Evolutionary conservation across 2,329 filamentous ascomycete genomes (phyloP), one percentile per base, ranked within the genome.

Genomic region (Chrysoporthe deuterocubensis): DNA sequence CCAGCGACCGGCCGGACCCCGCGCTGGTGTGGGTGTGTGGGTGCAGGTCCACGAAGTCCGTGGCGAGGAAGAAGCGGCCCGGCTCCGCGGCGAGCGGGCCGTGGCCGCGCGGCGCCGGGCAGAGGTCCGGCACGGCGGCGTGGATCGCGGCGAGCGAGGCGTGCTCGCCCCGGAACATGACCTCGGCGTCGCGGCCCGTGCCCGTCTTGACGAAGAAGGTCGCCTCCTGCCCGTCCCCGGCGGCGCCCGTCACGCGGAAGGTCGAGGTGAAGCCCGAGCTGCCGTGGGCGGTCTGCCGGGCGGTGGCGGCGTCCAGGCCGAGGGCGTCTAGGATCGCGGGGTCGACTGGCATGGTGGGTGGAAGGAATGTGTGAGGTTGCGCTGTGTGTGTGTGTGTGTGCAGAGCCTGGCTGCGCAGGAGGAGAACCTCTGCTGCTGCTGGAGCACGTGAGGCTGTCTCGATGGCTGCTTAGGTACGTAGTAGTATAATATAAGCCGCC

Each of bases 61-160:
- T 97, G 0, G 86, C 90, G 40, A 91, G 81, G 74, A 89, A 90
- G 76, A 80, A 81, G 18, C 75, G 79, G 54, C 77, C 76, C 0
- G 89, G 81, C 64, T 86, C 87, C 1, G 81, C 83, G 1, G 78
- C 81, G 40, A 86, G 81, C 1, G 83, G 74, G 1, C 94, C 94
- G 75, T 92, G 88, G 44, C 91, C 92, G 75, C 93, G 85, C 0
- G 92, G 90, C 59, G 84, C 83, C 0, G 94, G 94, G 75, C 92
- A 95, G 64, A 97, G 86, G 43, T 85, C 85, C 1, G 93, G 91
- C 0, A 96, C 90, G 16, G 83, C 83, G 58, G 82, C 75, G 76
- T 93, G 86, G 72, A 98, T 92, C 65, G 93, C 92, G 75, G 94
- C 94, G 65, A 97, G 87, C 2, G 93, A 96, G 62, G 87, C 87